Conservation (phyloP, 306 rosid species). For the Aeschynomene evenia region DNA sequence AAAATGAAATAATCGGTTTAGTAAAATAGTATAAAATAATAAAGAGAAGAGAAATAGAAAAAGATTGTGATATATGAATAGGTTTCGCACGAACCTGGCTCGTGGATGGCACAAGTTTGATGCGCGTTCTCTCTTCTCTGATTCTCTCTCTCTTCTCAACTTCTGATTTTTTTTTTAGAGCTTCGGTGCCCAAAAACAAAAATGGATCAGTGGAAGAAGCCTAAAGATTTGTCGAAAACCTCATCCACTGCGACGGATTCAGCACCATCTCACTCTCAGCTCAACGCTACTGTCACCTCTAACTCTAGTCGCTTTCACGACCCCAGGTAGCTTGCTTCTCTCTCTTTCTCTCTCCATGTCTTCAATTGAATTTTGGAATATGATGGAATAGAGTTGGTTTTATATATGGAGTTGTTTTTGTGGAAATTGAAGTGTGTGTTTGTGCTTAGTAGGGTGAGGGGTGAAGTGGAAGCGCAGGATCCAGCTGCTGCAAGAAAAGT, state of each 20-base stretch:
- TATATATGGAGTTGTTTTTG: too few species aligned
- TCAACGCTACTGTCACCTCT: neutral
- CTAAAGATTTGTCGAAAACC: neutral
- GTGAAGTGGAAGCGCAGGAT: constrained; percentile 55
- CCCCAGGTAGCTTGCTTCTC: neutral
- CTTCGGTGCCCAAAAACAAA: neutral
- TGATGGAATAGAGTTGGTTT: neutral
- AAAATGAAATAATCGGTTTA: neutral
- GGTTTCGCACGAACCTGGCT: neutral
- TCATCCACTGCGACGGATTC: neutral
- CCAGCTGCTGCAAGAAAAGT: constrained; percentile 62
- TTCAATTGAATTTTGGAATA: neutral
- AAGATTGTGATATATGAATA: neutral
- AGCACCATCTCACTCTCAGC: neutral
- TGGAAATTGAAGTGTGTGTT: neutral
- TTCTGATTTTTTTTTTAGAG: neutral
- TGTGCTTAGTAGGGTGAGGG: constrained; percentile 44
- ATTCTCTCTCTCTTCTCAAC: neutral
- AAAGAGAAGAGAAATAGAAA: neutral
- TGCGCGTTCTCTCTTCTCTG: neutral
- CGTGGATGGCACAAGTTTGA: neutral
- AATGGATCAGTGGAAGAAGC: neutral
- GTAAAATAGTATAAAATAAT: too few species aligned
- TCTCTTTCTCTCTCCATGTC: neutral
- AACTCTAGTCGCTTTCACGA: neutral